Conservation (phyloP, 2,329 filamentous ascomycete species). For the Rhinocladiella mackenziei region DNA sequence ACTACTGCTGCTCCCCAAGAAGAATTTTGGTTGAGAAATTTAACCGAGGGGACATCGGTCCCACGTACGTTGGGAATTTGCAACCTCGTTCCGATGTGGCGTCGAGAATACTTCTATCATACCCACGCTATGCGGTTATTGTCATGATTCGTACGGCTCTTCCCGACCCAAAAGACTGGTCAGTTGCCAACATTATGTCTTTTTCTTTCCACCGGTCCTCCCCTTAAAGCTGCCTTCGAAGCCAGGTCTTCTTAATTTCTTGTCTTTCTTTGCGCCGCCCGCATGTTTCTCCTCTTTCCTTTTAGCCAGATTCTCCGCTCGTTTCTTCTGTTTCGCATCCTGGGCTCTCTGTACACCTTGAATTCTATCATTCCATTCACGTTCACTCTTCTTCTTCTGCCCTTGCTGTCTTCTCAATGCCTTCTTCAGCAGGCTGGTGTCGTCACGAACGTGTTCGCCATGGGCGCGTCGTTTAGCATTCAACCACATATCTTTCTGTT, state of each 20-base stretch:
- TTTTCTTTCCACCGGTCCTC: constrained; percentile 26
- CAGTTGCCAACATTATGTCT: constrained; percentile 7
- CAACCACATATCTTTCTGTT: constrained; percentile 92
- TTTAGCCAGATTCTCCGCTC: constrained; percentile 72
- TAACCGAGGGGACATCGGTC: no score
- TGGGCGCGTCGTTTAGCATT: constrained; percentile 84
- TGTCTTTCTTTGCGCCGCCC: constrained; percentile 45
- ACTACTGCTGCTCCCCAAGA: no score
- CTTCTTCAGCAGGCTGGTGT: constrained; percentile 85
- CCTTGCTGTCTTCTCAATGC: constrained; percentile 89
- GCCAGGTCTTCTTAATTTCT: constrained; percentile 58
- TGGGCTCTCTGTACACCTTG: constrained; percentile 70
- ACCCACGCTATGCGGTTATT: no score
- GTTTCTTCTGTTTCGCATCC: constrained; percentile 76
- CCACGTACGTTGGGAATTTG: no score
- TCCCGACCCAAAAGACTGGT: background rate
- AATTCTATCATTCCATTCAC: constrained; percentile 74
- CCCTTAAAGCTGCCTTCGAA: constrained; percentile 70
- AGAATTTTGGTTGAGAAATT: no score
- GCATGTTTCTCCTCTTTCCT: constrained; percentile 70
- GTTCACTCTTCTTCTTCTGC: constrained; percentile 84
- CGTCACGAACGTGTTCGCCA: constrained; percentile 83
- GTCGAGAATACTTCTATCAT: no score
- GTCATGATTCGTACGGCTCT: no score
- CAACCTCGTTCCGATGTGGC: no score